phyloP scores from a whole-genome alignment of 2,329 filamentous ascomycete genomes.

The Calonectria crousiana region DNA sequence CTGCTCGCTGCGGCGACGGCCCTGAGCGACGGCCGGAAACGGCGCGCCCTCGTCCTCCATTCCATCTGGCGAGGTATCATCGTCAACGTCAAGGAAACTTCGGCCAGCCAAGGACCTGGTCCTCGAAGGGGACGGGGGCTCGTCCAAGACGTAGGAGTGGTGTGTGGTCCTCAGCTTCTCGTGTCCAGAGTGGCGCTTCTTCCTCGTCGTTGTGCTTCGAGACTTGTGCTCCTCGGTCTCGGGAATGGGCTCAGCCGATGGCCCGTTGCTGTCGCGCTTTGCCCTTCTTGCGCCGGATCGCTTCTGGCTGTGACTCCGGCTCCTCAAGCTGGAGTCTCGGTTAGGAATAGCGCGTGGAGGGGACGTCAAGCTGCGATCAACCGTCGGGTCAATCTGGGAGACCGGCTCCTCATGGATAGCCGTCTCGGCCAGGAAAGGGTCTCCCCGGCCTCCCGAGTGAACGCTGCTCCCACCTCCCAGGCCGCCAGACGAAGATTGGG shows the following conservation, averaged over 20 bases:
- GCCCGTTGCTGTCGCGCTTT: constrained; percentile 59
- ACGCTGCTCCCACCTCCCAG: constrained; percentile 54
- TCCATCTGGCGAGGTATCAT: constrained; percentile 48
- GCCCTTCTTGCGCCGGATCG: constrained; percentile 64
- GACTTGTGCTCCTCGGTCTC: constrained; percentile 54
- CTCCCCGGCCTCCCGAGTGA: constrained; percentile 53
- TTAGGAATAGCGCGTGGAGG: constrained; percentile 70
- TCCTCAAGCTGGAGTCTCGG: constrained; percentile 76
- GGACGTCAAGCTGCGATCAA: constrained; percentile 47
- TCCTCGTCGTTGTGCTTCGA: constrained; percentile 32
- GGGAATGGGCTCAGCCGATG: constrained; percentile 55
- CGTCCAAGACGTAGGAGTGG: constrained; percentile 38
- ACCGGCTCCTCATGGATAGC: constrained; percentile 68
- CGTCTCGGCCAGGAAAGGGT: constrained; percentile 65
- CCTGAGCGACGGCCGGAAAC: constrained; percentile 75
- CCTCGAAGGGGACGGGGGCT: constrained; percentile 35
- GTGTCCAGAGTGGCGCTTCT: constrained; percentile 31
- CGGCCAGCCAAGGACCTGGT: constrained; percentile 34
- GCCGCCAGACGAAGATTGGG: constrained; percentile 45
- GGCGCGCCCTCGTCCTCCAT: constrained; percentile 74
- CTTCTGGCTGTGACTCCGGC: constrained; percentile 64
- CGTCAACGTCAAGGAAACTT: constrained; percentile 43
- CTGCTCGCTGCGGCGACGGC: constrained; percentile 63
- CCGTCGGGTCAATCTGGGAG: constrained; percentile 41
- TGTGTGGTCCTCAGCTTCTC: constrained; percentile 20